Evolutionary conservation across 805 yeast genomes (phyloP).

Genomic region (Diddensiella santjacobensis): DNA sequence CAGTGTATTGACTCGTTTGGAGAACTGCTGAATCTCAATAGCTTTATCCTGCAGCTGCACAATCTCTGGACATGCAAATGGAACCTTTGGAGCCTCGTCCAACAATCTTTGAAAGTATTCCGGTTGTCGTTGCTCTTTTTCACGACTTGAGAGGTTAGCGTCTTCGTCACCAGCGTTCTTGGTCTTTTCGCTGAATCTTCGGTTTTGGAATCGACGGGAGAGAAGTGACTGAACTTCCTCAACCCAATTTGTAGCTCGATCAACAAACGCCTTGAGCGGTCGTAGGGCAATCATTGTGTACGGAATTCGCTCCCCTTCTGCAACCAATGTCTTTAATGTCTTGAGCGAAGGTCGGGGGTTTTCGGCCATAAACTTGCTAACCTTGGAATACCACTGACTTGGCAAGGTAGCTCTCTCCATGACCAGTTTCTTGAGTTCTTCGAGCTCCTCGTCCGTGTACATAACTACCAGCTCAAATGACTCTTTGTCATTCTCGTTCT

Average conservation of each 20-base stretch:
- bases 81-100: conserved; percentile 45
- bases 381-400: conserved; percentile 49
- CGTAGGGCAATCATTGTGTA: conserved; percentile 38
- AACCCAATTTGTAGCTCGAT: conserved; percentile 47
- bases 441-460: conserved; percentile 52
- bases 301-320: conserved; percentile 55
- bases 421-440: conserved; percentile 36
- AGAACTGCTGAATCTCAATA: conserved; percentile 50
- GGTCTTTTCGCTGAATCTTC: conserved; percentile 37
- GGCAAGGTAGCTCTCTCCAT: conserved; percentile 44
- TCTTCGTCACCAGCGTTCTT: conserved; percentile 14
- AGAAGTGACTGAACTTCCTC: conserved; percentile 53
- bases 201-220: conserved; percentile 48
- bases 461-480: conserved; percentile 9
- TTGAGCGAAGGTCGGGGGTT: conserved; percentile 47
- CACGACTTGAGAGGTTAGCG: conserved; percentile 11
- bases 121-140: conserved; percentile 24
- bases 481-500: background rate
- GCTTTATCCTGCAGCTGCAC: conserved; percentile 54
- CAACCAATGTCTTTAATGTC: conserved; percentile 40
- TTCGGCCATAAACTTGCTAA: conserved; percentile 39
- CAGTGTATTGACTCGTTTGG: conserved; percentile 42
- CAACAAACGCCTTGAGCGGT: conserved; percentile 41
- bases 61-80: conserved; percentile 55
- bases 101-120: conserved; percentile 40